Conservation (phyloP, 1,139 yeast genomes). For the Hyphopichia fennica region DNA sequence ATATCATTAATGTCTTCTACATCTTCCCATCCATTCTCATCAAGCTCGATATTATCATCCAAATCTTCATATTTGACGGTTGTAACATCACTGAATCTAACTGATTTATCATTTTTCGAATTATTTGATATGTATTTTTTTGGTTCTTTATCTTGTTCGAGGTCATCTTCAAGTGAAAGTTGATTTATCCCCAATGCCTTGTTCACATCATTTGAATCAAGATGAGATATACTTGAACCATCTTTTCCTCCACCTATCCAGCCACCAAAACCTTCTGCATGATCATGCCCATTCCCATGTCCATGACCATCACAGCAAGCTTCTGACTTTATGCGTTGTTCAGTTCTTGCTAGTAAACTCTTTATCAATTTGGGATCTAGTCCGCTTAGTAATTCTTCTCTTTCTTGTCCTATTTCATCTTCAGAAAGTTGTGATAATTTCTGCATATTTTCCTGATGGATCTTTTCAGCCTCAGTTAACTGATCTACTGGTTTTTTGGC, state of each 20-base stretch:
- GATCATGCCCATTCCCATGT: slow-evolving; percentile 32
- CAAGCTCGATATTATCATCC: slow-evolving; percentile 22
- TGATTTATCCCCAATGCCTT: slow-evolving; percentile 34
- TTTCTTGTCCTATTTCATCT: slow-evolving; percentile 64
- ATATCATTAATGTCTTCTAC: slow-evolving; percentile 36
- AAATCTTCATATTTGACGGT: slow-evolving; percentile 41
- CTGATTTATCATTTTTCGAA: slow-evolving; percentile 23
- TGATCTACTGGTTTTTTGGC: slow-evolving; percentile 7
- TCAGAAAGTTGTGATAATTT: slow-evolving; percentile 61
- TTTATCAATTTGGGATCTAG: slow-evolving; percentile 71
- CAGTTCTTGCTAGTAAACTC: slow-evolving; percentile 48
- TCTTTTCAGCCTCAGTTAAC: slow-evolving; percentile 63
- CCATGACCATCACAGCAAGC: slow-evolving; percentile 8
- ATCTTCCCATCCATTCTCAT: slow-evolving; percentile 47
- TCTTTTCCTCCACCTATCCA: slow-evolving; percentile 69
- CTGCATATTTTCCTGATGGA: slow-evolving; percentile 74
- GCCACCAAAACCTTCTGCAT: slow-evolving; percentile 66
- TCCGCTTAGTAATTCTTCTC: slow-evolving; percentile 62
- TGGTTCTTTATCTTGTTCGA: slow-evolving; percentile 2
- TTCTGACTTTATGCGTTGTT: slow-evolving; percentile 18
- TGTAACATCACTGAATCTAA: slow-evolving; percentile 43
- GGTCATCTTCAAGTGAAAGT: slow-evolving; percentile 11
- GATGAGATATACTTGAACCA: slow-evolving; percentile 34
- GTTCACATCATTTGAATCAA: slow-evolving; percentile 40
- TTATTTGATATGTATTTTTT: slow-evolving; percentile 3